A percentile compares a stretch with the other conserved stretches of the same genome.
phyloP scores from a whole-genome alignment of 1,284 basidiomycete genomes.

The Earliella scabrosa region DNA sequence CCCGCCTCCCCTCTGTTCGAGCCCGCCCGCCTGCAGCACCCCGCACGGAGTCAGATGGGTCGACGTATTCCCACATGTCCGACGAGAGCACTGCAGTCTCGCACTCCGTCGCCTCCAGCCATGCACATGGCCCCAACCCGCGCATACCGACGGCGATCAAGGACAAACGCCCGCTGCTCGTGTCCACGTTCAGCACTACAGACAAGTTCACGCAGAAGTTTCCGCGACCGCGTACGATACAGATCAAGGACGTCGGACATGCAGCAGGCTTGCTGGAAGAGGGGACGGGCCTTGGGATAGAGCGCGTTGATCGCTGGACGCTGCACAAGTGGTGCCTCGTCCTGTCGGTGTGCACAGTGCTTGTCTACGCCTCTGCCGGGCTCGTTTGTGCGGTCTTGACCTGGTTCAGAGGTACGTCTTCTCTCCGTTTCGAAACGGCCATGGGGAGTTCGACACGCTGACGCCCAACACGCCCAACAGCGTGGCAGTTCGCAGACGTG shows the following conservation, averaged over 20 bases:
- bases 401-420: conserved; percentile 58
- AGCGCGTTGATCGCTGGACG: conserved; percentile 51
- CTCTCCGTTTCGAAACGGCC: too few species aligned
- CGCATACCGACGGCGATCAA: conserved; percentile 17
- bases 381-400: conserved; percentile 53
- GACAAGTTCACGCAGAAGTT: conserved; percentile 59
- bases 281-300: conserved; percentile 43
- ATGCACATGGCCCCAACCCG: not conserved
- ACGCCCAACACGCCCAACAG: conserved; percentile 33
- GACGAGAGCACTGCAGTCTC: conserved; percentile 24
- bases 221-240: conserved; percentile 44
- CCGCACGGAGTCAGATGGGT: conserved; percentile 12
- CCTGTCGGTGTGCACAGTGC: conserved; percentile 52
- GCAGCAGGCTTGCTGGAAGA: conserved; percentile 39
- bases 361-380: conserved; percentile 51
- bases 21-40: conserved; percentile 1
- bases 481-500: conserved; percentile 55
- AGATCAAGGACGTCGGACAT: conserved; percentile 21
- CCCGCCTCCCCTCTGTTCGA: conserved; percentile 18
- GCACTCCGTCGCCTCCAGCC: not conserved
- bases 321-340: conserved; percentile 60
- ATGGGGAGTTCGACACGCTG: too few species aligned
- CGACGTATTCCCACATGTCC: conserved; percentile 16
- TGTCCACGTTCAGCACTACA: conserved; percentile 36
- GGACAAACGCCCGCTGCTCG: conserved; percentile 23